A percentile compares a stretch with the other conserved stretches of the same genome.
Conservation (phyloP, 2,329 filamentous ascomycete species). For the Paraphoma chrysanthemicola region DNA sequence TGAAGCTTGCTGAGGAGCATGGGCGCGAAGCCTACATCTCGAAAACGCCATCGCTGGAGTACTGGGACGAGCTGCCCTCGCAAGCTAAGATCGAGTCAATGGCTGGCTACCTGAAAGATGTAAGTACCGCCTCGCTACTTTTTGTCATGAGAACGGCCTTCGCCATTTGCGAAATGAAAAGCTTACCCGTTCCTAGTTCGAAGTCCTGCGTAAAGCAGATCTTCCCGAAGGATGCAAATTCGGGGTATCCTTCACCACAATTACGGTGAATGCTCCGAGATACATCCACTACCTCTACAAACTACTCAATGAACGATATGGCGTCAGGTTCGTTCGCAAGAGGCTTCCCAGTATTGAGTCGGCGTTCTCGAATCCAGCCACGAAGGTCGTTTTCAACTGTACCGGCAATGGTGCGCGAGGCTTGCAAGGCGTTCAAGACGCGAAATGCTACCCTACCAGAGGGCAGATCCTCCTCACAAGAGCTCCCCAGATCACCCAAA, state of each 20-base stretch:
- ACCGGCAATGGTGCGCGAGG: conserved; percentile 21
- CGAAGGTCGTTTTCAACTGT: conserved; percentile 25
- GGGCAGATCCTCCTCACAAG: conserved; percentile 23
- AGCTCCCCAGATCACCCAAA: conserved; percentile 19
- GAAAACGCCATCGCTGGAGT: conserved; percentile 20
- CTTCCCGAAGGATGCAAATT: conserved; percentile 19
- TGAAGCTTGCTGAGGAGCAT: conserved; percentile 20
- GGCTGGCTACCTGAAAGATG: conserved; percentile 21
- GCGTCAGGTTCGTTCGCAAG: conserved; percentile 15
- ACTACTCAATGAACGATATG: conserved; percentile 9
- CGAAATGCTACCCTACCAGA: conserved; percentile 19
- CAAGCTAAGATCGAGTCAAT: conserved; percentile 20
- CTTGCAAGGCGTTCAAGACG: conserved; percentile 17
- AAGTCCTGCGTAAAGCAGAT: conserved; percentile 11
- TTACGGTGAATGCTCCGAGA: conserved; percentile 23
- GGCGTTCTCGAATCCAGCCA: conserved; percentile 14
- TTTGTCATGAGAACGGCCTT: neutral
- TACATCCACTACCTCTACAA: conserved; percentile 21
- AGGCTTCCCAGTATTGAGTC: conserved; percentile 15
- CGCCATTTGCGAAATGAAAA: neutral
- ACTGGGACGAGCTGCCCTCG: conserved; percentile 22
- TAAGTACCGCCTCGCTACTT: conserved; percentile 1
- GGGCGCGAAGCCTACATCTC: conserved; percentile 16
- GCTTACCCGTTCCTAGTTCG: conserved; percentile 11
- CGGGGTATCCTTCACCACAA: conserved; percentile 23